Evolutionary conservation across 257 asterid species (phyloP).

Genomic region (Ajuga chamaepitys): DNA sequence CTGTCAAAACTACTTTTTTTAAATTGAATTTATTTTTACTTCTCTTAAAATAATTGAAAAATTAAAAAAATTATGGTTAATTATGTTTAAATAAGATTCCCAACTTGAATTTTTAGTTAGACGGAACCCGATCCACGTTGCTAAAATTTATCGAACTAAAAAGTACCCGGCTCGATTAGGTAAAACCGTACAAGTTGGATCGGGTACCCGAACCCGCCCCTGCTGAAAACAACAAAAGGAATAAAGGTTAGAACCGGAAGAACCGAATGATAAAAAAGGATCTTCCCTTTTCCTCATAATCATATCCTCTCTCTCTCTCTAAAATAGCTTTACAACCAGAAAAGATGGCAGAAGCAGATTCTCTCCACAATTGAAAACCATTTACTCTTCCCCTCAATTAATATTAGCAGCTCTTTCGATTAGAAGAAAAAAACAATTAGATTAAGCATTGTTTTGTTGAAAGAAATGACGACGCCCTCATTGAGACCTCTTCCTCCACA

Average conservation of each 20-base stretch:
- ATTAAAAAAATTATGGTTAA: too few species aligned
- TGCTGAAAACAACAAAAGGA: background rate
- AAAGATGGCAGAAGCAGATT: conserved; percentile 21
- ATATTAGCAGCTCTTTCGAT: background rate
- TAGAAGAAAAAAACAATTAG: background rate
- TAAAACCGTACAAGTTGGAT: too few species aligned
- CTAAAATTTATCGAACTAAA: too few species aligned
- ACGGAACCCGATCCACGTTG: too few species aligned
- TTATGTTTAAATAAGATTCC: too few species aligned
- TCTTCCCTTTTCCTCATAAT: background rate
- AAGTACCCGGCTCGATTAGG: too few species aligned
- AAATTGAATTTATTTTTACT: too few species aligned
- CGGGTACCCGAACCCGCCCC: too few species aligned
- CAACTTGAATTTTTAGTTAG: too few species aligned
- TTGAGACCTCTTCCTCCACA: conserved; percentile 33
- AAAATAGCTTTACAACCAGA: conserved; percentile 18
- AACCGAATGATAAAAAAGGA: conserved; percentile 8
- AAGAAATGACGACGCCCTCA: conserved; percentile 32
- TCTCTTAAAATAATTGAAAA: too few species aligned
- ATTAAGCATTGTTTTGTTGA: background rate
- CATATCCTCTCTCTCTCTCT: conserved; percentile 3
- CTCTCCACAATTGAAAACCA: conserved; percentile 19
- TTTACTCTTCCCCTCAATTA: background rate
- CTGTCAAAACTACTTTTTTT: too few species aligned
- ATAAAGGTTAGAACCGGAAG: conserved; percentile 10